These are phyloP conservation scores for Suhomyces sp. DNA, from an alignment of 805 yeast genomes.

Conservation along the genomic window DNA sequence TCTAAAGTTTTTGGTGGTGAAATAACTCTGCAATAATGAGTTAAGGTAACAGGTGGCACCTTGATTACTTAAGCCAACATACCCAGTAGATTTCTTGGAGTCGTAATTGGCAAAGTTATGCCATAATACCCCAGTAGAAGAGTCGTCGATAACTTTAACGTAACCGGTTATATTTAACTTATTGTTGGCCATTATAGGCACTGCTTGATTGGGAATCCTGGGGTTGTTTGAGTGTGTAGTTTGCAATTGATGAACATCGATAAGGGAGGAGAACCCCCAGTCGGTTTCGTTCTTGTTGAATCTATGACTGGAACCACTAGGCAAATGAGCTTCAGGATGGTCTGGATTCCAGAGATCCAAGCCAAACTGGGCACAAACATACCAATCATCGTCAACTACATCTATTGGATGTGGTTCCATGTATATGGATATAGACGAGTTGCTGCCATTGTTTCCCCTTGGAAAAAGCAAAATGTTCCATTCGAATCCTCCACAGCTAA, in stretches of 20 bases:
- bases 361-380: slow-evolving; percentile 88
- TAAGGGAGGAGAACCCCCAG: slow-evolving; percentile 91
- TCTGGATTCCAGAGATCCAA: slow-evolving; percentile 80
- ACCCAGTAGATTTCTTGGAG: slow-evolving; percentile 84
- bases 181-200: slow-evolving; percentile 50
- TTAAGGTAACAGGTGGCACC: slow-evolving; percentile 98
- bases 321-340: slow-evolving; percentile 56
- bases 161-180: slow-evolving; percentile 69
- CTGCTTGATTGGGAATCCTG: slow-evolving; percentile 17
- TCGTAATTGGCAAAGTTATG: slow-evolving; percentile 81
- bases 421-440: slow-evolving; percentile 59
- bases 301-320: slow-evolving; percentile 71
- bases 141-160: slow-evolving; percentile 76
- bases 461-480: slow-evolving; percentile 80
- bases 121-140: slow-evolving; percentile 91
- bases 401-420: slow-evolving; percentile 65
- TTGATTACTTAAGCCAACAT: slow-evolving; percentile 89
- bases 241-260: slow-evolving; percentile 53
- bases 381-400: slow-evolving; percentile 53
- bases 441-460: slow-evolving; percentile 58
- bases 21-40: slow-evolving; percentile 87
- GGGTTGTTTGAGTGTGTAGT: slow-evolving; percentile 33
- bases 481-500: slow-evolving; percentile 57
- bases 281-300: slow-evolving; percentile 75
- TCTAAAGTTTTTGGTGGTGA: slow-evolving; percentile 77